Conservation (phyloP, 116 monocot species). For the Dioscorea cayenensis region DNA sequence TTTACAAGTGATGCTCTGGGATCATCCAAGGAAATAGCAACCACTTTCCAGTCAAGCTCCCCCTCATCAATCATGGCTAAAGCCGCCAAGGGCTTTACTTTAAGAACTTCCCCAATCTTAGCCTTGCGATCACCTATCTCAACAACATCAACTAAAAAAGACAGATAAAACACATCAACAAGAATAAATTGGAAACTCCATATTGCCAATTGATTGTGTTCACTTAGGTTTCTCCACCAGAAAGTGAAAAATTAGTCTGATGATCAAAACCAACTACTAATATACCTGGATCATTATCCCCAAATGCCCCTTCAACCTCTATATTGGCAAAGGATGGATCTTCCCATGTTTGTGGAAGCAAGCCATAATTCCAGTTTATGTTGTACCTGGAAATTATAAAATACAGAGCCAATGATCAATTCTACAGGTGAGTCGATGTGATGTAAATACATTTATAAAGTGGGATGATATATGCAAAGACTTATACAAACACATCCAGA, state of each 20-base stretch:
- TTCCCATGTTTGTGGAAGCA: constrained; percentile 98
- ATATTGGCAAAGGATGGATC: constrained; percentile 73
- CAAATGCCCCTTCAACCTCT: constrained; percentile 87
- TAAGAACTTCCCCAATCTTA: constrained; percentile 78
- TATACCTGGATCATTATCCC: constrained; percentile 94
- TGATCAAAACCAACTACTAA: not conserved
- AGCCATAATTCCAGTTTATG: constrained; percentile 97
- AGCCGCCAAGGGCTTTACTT: constrained; percentile 87
- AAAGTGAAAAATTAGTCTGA: not conserved
- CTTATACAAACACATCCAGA: too few relatives aligned
- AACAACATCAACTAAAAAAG: constrained; percentile 79
- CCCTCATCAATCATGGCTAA: constrained; percentile 99
- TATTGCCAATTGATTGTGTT: not conserved
- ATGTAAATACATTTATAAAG: too few relatives aligned
- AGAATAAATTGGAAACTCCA: not conserved
- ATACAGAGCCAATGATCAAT: not conserved
- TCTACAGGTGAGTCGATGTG: too few relatives aligned
- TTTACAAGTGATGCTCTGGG: constrained; percentile 87
- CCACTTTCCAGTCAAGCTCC: constrained; percentile 97
- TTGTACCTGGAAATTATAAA: constrained; percentile 47
- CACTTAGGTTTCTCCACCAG: not conserved
- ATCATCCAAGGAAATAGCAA: constrained; percentile 94
- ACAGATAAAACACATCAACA: not conserved
- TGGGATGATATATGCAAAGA: too few relatives aligned
- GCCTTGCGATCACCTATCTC: constrained; percentile 83